Percentiles rank a stretch among this genome's conserved stretches.
Evolutionary conservation across 73 alveolate species (phyloP).

Genomic region (Urostyla sp.): DNA sequence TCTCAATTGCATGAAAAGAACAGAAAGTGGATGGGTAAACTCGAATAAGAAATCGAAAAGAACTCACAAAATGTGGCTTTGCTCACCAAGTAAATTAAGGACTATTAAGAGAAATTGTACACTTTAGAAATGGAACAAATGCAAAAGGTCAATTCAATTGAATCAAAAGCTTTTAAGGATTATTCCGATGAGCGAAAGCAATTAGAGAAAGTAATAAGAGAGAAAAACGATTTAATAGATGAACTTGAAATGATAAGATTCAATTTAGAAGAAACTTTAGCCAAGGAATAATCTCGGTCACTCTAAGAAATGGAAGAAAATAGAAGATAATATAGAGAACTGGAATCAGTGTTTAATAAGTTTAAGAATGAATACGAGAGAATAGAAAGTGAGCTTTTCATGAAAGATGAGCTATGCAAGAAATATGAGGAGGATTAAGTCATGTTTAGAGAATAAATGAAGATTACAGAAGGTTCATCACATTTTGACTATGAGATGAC

Average conservation of each 20-base stretch:
- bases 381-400: conserved; percentile 6
- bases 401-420: conserved; percentile 10
- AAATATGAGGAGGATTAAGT: conserved; percentile 27
- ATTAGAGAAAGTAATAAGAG: conserved; percentile 3
- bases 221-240: conserved; percentile 13
- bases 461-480: neutral
- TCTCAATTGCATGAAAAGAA: neutral
- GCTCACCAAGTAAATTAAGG: conserved; percentile 15
- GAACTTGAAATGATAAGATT: neutral
- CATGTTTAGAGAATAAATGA: neutral
- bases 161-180: conserved; percentile 34
- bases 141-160: conserved; percentile 1
- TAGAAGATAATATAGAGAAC: neutral
- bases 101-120: conserved; percentile 24
- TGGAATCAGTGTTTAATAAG: neutral
- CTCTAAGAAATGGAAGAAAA: neutral
- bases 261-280: neutral
- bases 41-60: conserved; percentile 37
- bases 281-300: neutral
- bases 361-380: conserved; percentile 6
- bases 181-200: conserved; percentile 11
- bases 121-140: neutral
- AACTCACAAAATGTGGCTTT: neutral
- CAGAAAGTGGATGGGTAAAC: conserved; percentile 24
- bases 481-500: conserved; percentile 22